Conservation (phyloP, 139 green algal genomes). For the Deuterostichococcus epilithicus region DNA sequence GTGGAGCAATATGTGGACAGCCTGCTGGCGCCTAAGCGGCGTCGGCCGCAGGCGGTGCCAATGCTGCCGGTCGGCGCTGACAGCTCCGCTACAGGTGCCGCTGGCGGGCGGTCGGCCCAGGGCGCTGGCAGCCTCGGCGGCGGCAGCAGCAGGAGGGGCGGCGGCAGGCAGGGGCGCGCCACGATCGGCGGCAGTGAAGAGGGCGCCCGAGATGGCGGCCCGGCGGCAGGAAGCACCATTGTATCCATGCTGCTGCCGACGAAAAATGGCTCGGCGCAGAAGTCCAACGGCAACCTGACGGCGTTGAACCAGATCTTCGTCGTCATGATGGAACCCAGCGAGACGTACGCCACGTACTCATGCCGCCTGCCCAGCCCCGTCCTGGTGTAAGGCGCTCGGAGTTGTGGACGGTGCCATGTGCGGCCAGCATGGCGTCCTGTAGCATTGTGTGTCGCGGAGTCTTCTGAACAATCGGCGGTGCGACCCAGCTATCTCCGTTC, state of each 20-base stretch:
- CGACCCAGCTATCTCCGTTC: no score
- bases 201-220: background rate
- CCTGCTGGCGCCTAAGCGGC: background rate
- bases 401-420: no score
- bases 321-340: slow-evolving; percentile 34
- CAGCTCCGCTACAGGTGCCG: background rate
- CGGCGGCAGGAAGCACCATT: slow-evolving; percentile 3
- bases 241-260: slow-evolving; percentile 46
- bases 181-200: slow-evolving; percentile 11
- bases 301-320: slow-evolving; percentile 44
- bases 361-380: slow-evolving; percentile 31
- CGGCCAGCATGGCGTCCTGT: no score
- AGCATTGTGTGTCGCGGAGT: no score
- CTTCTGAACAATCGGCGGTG: no score
- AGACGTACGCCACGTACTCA: slow-evolving; percentile 33
- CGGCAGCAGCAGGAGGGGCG: background rate
- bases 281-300: slow-evolving; percentile 16
- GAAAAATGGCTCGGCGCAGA: slow-evolving; percentile 2
- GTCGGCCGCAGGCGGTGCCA: background rate
- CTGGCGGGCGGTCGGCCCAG: background rate
- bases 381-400: slow-evolving; percentile 30
- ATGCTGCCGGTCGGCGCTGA: background rate
- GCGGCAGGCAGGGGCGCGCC: background rate
- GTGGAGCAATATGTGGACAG: background rate
- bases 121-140: background rate